Evolutionary conservation across 306 rosid species (phyloP), one percentile per base, ranked within the genome.

Genomic region (Cucurbita ficifolia): DNA sequence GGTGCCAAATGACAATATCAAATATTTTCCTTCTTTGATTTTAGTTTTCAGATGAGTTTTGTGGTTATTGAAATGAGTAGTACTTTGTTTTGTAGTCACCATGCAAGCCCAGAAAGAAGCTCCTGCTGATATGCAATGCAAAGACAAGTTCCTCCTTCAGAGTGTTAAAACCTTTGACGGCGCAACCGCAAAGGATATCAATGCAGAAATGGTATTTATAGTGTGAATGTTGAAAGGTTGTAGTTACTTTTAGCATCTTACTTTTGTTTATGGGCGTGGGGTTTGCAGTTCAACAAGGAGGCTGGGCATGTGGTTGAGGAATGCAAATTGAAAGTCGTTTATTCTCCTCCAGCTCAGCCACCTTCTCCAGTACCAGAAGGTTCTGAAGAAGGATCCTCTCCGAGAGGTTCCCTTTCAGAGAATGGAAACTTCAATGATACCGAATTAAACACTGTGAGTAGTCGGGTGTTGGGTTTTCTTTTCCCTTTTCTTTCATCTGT

Each of bases 81-180:
- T 76, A 48, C 29, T 76, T 75, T 14, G 45, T 45, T 75, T 51
- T 71, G 7, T 39, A 92, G 98, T 92, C 60, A 92, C 96, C 55
- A 92, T 92, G 98, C 98, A 92, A 84, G 91, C 96, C 24, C 98
- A 92, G 75, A 92, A 92, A 74, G 98, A 92, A 78, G 83, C 83
- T 77, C 96, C 96, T 17, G 10, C 82, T n/a, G 98, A 92, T 69
- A 80, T 90, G 96, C 92, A 87, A 79, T 92, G 98, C 87, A 89
- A 83, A 88, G 98, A 92, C 77, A 92, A 92, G 84, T 92, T 92
- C 84, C 96, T 92, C 43, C 92, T 92, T 75, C 98, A 92, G 82
- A 92, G 98, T 64, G 96, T 86, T 36, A 88, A 79, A 80, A 69
- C 77, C 38, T 39, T 51, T 12, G 88, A 90, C 67, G 89, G 89